Conservation (phyloP, 2,329 filamentous ascomycete genomes). For the Diaporthe aspalathi region DNA sequence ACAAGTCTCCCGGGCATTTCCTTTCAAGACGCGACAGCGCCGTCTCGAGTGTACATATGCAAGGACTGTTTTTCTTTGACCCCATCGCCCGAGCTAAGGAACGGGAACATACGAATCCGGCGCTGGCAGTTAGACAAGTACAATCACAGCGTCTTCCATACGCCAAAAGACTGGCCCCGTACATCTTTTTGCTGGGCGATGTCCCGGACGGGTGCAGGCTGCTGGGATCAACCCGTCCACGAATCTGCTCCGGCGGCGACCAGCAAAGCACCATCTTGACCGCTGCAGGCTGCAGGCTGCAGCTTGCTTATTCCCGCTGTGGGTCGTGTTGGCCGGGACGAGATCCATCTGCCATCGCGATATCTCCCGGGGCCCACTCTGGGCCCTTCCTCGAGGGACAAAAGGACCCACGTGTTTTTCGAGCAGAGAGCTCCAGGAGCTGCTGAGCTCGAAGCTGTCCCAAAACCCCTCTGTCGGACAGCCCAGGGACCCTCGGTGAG, state of each 20-base stretch:
- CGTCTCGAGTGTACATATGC: slow-evolving; percentile 10
- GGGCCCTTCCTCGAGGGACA: slow-evolving; percentile 13
- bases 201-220: not conserved
- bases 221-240: slow-evolving; percentile 10
- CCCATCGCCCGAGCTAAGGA: not conserved
- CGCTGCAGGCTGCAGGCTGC: slow-evolving; percentile 29
- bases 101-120: slow-evolving; percentile 11
- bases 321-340: slow-evolving; percentile 26
- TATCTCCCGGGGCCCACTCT: slow-evolving; percentile 23
- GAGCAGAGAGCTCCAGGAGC: slow-evolving; percentile 8
- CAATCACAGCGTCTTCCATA: not conserved
- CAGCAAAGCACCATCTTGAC: slow-evolving; percentile 10
- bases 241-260: slow-evolving; percentile 6
- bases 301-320: slow-evolving; percentile 32
- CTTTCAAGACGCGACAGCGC: slow-evolving; percentile 2
- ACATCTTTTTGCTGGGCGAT: too few species aligned
- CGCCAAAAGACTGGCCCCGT: not conserved
- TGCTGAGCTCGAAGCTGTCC: slow-evolving; percentile 8
- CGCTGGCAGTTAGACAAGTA: not conserved
- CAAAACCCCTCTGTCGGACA: slow-evolving; percentile 8
- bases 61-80: slow-evolving; percentile 14
- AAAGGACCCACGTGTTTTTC: slow-evolving; percentile 25
- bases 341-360: slow-evolving; percentile 30
- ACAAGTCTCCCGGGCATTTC: not conserved
- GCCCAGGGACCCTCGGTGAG: slow-evolving; percentile 18